Conservation (phyloP, 495 filamentous ascomycete genomes). For the Chaetomium tenue region DNA sequence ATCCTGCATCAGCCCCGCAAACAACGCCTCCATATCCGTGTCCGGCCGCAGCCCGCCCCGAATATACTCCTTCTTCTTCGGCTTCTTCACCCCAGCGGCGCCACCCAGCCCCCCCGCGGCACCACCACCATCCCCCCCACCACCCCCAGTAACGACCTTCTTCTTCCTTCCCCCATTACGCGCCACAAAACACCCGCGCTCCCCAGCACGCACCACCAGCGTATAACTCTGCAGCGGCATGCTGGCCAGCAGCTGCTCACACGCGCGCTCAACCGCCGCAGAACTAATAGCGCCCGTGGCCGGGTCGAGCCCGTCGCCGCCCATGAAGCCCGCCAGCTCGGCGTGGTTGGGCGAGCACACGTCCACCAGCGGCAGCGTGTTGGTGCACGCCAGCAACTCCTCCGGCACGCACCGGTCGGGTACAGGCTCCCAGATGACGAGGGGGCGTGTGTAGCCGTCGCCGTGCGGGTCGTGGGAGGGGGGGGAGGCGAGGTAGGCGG, state of each 20-base stretch:
- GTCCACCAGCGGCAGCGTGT: conserved; percentile 71
- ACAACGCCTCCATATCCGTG: conserved; percentile 54
- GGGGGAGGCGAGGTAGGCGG: neutral
- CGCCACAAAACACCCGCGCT: conserved; percentile 52
- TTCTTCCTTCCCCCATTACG: conserved; percentile 51
- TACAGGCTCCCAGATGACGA: conserved; percentile 94
- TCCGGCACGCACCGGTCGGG: conserved; percentile 80
- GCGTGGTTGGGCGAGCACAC: conserved; percentile 85
- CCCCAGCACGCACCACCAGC: conserved; percentile 54
- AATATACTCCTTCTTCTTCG: conserved; percentile 42
- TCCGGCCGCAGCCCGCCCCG: conserved; percentile 49
- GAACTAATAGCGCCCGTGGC: conserved; percentile 47
- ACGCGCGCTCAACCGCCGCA: conserved; percentile 50
- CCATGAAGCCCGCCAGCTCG: conserved; percentile 81
- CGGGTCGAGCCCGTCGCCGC: conserved; percentile 48
- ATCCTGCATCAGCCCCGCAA: conserved; percentile 51
- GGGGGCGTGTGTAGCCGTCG: conserved; percentile 46
- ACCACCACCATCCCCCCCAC: conserved; percentile 17
- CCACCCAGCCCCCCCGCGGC: conserved; percentile 7
- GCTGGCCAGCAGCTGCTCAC: conserved; percentile 51
- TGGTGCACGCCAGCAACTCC: conserved; percentile 69
- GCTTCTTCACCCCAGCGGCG: conserved; percentile 13
- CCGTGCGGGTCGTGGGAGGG: neutral
- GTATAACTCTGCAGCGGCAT: conserved; percentile 56
- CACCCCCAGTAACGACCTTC: conserved; percentile 30